Percentiles rank a stretch among this genome's conserved stretches.
Evolutionary conservation across 2,329 filamentous ascomycete species (phyloP).

Genomic region (Botrytis fragariae): DNA sequence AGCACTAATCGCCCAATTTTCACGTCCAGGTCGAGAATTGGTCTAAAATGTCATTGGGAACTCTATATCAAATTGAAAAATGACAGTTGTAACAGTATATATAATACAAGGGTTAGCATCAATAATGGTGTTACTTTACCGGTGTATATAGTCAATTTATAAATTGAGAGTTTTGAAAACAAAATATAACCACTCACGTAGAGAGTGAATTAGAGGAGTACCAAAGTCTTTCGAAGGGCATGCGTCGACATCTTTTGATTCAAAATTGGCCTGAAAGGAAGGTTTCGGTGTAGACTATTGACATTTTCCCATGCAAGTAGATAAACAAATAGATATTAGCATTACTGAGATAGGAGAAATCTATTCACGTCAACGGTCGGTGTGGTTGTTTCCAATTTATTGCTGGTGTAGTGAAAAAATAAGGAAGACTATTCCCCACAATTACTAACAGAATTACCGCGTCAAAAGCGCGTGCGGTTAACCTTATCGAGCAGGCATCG

Average conservation of each 20-base stretch:
- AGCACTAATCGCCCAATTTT: not conserved
- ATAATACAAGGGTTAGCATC: not conserved
- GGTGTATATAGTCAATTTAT: not conserved
- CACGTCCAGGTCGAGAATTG: not conserved
- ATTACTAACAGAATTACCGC: not conserved
- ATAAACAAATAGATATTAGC: not conserved
- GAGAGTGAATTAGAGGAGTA: not conserved
- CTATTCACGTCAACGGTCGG: not conserved
- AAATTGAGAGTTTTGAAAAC: not conserved
- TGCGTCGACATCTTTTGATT: conserved; percentile 14
- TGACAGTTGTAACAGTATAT: not conserved
- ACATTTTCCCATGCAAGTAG: not conserved
- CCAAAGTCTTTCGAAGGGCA: conserved; percentile 34
- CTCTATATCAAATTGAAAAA: not conserved
- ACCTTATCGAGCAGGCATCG: not conserved
- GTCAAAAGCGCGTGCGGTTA: not conserved
- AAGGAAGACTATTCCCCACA: not conserved
- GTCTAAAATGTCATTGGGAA: not conserved
- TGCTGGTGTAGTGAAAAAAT: not conserved
- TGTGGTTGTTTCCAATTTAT: not conserved
- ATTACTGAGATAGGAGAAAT: not conserved
- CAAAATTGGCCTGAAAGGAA: not conserved
- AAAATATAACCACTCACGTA: not conserved
- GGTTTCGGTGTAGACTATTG: not conserved
- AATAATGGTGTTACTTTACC: not conserved